Evolutionary conservation across 1,284 basidiomycete species (phyloP), one percentile per base, ranked within the genome.

Genomic region (Xerocomus minutiporus): DNA sequence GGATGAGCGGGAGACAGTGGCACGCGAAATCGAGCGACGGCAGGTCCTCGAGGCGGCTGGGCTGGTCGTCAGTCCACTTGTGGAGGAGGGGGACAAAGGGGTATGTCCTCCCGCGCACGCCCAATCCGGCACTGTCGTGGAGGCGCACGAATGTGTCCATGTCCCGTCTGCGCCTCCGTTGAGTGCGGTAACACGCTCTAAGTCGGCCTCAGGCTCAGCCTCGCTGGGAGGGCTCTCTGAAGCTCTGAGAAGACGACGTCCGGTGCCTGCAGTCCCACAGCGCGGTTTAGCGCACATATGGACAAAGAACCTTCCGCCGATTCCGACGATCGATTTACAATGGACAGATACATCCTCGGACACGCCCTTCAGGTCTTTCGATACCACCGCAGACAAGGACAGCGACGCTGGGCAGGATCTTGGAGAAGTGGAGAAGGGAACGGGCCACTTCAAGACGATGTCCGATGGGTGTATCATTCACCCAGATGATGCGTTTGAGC

Each of bases 1-100:
- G 20, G 70, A 66, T 9, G 76, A 79, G 9, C 73, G 63, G 40
- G 78, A 75, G 53, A 72, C 69, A n/a, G 73, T 69, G 41, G 75
- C 83, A 29, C 80, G 91, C 41, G 91, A 86, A 54, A 74, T 79
- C 17, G 93, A 95, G 66, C 77, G 92, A 29, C 81, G 85, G 59
- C 79, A 87, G 25, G 90, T 96, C 8, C 74, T 97, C 13, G 85
- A 93, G 64, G 91, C 91, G 0, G 93, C 93, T 0, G 95, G 95
- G 1, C 73, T 97, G 35, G 82, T 93, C 52, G 78, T 96, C 47
- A 84, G 84, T 59, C 51, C 71, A 68, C 38, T 76, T 77, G 54
- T 66, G 71, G 49, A 36, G 2, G 11, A 11, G 6, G 46, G 29
- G 4, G 34, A 48, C 9, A 15, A 50, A 9, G 41, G 3, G 7